A percentile compares a stretch with the other conserved stretches of the same genome.
Conservation (phyloP, 495 filamentous ascomycete species). For the Pyrenula aspistea region DNA sequence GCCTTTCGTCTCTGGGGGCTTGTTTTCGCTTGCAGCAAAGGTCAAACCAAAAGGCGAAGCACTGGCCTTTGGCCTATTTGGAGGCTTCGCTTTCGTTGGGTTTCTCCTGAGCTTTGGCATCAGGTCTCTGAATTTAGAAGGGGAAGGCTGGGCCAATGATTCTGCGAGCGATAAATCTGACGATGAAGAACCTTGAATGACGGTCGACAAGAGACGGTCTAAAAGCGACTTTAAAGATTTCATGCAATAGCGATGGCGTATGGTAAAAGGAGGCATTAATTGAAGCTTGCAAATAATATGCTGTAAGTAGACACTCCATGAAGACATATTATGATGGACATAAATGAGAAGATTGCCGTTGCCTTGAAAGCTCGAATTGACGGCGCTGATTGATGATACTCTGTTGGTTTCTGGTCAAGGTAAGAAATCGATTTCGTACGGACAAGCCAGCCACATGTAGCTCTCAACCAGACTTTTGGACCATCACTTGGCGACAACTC, state of each 20-base stretch:
- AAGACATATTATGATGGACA: too few relatives aligned
- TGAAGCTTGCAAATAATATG: too few relatives aligned
- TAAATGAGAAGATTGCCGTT: too few relatives aligned
- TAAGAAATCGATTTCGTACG: too few relatives aligned
- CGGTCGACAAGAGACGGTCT: not conserved
- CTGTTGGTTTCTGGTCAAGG: too few relatives aligned
- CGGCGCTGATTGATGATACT: too few relatives aligned
- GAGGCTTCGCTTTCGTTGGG: conserved; percentile 61
- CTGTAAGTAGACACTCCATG: too few relatives aligned
- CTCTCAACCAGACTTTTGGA: too few relatives aligned
- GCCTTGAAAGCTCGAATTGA: too few relatives aligned
- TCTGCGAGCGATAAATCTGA: conserved; percentile 37
- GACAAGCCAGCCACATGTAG: too few relatives aligned
- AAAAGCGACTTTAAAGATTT: not conserved
- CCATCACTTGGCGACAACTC: too few relatives aligned
- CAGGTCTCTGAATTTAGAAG: conserved; percentile 43
- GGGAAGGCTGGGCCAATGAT: conserved; percentile 47
- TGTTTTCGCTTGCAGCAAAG: conserved; percentile 63
- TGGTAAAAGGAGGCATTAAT: too few relatives aligned
- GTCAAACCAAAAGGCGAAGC: conserved; percentile 73
- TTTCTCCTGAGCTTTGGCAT: conserved; percentile 68
- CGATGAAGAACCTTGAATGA: conserved; percentile 27
- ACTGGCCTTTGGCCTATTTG: conserved; percentile 74
- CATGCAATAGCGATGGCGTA: not conserved
- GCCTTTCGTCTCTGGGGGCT: conserved; percentile 72